phyloP scores from a whole-genome alignment of 768 basidiomycete species.

The Pleurotus platypus region DNA sequence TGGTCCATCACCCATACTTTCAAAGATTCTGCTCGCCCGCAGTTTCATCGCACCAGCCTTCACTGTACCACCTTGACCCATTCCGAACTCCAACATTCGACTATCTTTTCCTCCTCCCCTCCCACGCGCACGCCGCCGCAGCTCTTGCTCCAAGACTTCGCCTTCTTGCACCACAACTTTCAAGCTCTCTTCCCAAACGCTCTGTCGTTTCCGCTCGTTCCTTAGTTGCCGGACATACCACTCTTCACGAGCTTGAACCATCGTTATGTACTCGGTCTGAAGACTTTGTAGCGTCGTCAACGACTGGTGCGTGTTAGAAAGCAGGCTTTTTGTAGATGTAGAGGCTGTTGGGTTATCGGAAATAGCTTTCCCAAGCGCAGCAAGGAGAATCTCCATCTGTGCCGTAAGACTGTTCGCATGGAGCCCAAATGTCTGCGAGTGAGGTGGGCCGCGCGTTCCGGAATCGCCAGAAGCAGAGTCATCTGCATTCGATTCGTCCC shows the following conservation, averaged over 20 bases:
- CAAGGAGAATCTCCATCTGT: slow-evolving; percentile 75
- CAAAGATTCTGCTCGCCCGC: not conserved
- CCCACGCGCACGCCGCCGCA: slow-evolving; percentile 54
- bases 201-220: slow-evolving; percentile 59
- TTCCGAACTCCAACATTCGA: slow-evolving; percentile 34
- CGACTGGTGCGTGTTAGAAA: slow-evolving; percentile 57
- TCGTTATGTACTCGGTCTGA: slow-evolving; percentile 63
- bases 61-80: slow-evolving; percentile 8
- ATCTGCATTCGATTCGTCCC: slow-evolving; percentile 32
- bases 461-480: slow-evolving; percentile 42
- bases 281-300: slow-evolving; percentile 52
- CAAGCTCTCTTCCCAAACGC: slow-evolving; percentile 88
- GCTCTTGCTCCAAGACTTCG: slow-evolving; percentile 76
- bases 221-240: slow-evolving; percentile 70
- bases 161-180: slow-evolving; percentile 84
- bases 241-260: slow-evolving; percentile 74
- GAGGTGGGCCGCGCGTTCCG: slow-evolving; percentile 43
- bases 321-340: slow-evolving; percentile 15
- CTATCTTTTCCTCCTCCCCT: slow-evolving; percentile 44
- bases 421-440: slow-evolving; percentile 56
- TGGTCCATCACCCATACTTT: not conserved
- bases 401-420: slow-evolving; percentile 67
- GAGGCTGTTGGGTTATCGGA: slow-evolving; percentile 26
- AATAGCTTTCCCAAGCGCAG: slow-evolving; percentile 43
- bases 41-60: slow-evolving; percentile 15